A percentile compares a stretch with the other conserved stretches of the same genome.
phyloP scores from a whole-genome alignment of 805 yeast species.

The Starmera caribaea region DNA sequence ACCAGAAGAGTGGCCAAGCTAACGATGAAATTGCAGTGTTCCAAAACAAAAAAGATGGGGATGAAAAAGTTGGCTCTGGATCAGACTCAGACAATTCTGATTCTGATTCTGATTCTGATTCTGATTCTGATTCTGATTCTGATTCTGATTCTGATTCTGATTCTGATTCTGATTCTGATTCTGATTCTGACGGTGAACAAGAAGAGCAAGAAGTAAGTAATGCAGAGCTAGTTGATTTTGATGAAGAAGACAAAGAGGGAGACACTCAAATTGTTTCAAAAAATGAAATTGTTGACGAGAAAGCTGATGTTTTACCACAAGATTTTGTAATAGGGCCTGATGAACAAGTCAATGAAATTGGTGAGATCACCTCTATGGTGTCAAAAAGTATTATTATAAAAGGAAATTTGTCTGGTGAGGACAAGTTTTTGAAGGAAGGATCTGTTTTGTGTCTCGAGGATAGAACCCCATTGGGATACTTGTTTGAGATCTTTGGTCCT shows the following conservation, averaged over 20 bases:
- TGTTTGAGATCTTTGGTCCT: conserved; percentile 87
- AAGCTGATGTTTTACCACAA: conserved; percentile 57
- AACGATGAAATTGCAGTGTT: too few relatives aligned
- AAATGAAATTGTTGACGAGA: conserved; percentile 66
- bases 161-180: conserved; percentile 8
- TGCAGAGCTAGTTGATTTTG: conserved; percentile 11
- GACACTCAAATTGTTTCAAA: conserved; percentile 61
- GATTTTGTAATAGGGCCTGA: conserved; percentile 48
- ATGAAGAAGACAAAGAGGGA: conserved; percentile 12
- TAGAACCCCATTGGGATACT: conserved; percentile 58
- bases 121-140: background rate
- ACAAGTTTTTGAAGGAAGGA: conserved; percentile 69
- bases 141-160: conserved; percentile 5
- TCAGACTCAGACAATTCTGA: background rate
- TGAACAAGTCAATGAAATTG: conserved; percentile 65
- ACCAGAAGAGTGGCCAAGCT: background rate
- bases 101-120: background rate
- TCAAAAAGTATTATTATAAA: conserved; percentile 65
- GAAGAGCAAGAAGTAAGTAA: conserved; percentile 15
- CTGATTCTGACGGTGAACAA: conserved; percentile 6
- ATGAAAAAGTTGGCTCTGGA: too few relatives aligned
- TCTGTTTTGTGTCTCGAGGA: conserved; percentile 74
- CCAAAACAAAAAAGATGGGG: background rate
- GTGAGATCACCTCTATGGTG: conserved; percentile 57
- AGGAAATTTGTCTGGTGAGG: conserved; percentile 75